Evolutionary conservation across 805 yeast species (phyloP), one percentile per base, ranked within the genome.

Genomic region (Kuraishia floccosa): DNA sequence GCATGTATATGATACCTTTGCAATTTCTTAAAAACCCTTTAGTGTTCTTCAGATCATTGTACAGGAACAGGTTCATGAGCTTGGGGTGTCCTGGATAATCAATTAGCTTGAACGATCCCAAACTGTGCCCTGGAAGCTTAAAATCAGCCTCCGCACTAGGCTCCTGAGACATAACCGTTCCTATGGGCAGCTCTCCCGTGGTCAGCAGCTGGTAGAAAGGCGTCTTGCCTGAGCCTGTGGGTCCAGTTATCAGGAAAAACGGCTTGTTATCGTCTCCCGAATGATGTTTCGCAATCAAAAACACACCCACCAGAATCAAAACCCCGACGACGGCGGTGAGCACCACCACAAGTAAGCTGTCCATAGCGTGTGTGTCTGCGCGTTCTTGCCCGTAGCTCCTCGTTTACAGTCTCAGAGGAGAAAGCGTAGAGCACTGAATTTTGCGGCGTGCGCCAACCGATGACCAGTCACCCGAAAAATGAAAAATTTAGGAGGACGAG

Each of bases 51-150:
- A 75, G 46, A 39, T 66, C 57, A 34, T 68, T 67, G 32, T 68
- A 65, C 35, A 60, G 40, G 21, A 74, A 58, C 30, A 76, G 56
- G 35, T 72, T 69, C 32, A 68, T 70, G 41, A 87, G 70, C 52
- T 84, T 85, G 33, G 68, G 57, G 54, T 81, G 86, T n/a, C 96
- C 96, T 2, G 98, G 98, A 38, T 75, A 75, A 46, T 89, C 97
- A 31, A 79, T 64, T 24, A 87, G 50, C 37, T 65, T 71, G 45
- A 58, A 66, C 34, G 44, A 54, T 35, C 51, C 63, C 20, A 28
- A 35, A 4, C 52, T 47, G 2, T 54, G 54, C 5, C 54, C 46
- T 8, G 71, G 70, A n/a, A 73, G 41, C 30, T 47, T 41, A 31
- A 62, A 53, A 7, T 44, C 39, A 6, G 51, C 56, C 5, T 54